Evolutionary conservation across 176 grass and related monocot species (phyloP).

Genomic region (Zizania latifolia): DNA sequence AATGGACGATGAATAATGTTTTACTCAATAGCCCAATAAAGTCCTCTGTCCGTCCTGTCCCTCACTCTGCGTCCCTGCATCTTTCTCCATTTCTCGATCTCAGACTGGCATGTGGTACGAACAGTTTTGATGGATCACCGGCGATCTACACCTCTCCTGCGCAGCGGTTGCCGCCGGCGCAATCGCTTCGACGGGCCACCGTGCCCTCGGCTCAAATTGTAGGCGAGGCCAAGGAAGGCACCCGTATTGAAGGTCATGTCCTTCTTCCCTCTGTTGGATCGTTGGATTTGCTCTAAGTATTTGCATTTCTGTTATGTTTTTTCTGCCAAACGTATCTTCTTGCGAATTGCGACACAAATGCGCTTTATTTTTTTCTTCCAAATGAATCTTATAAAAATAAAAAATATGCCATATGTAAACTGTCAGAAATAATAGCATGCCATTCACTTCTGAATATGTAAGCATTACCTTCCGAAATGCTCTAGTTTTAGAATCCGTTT

Average conservation of each 20-base stretch:
- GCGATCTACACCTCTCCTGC: neutral
- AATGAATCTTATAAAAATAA: neutral
- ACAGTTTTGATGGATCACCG: slow-evolving; percentile 2
- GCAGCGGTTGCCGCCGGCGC: neutral
- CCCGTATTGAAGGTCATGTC: slow-evolving; percentile 6
- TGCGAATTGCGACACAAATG: no score
- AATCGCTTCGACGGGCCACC: neutral
- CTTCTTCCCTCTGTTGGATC: neutral
- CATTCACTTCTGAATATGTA: neutral
- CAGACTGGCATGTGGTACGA: neutral
- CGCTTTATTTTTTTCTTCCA: no score
- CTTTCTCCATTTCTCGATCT: neutral
- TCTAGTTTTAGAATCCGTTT: no score
- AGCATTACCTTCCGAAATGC: neutral
- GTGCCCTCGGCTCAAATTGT: neutral
- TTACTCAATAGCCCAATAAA: neutral
- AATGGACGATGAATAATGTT: neutral
- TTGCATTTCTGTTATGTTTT: no score
- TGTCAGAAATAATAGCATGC: neutral
- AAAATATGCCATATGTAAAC: neutral
- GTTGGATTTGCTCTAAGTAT: no score
- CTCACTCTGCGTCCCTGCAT: no score
- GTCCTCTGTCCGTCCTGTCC: neutral
- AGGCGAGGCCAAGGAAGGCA: neutral
- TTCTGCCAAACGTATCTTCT: no score